Evolutionary conservation across 352 stramenopile species (phyloP), one percentile per base, ranked within the genome.

Genomic region (Elongisporangium anandrum): DNA sequence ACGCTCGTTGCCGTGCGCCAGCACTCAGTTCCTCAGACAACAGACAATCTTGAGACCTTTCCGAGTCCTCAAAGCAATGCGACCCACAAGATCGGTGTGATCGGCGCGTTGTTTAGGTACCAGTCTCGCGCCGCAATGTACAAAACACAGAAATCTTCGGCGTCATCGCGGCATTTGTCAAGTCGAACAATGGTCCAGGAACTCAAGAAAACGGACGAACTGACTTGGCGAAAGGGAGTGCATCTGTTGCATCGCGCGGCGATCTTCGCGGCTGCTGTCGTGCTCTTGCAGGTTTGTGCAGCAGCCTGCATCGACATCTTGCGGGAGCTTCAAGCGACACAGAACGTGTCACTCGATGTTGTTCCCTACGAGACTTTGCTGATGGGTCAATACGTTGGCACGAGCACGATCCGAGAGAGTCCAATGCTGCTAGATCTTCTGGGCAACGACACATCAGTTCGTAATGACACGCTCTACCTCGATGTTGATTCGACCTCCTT

Each of bases 381-480:
- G 29, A 66, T 52, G 50, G 64, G 16, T 34, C 57, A 48, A 8
- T 17, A 56, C 17, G 48, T 61, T 24, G 52, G 66, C 19, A 56
- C 21, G 17, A 57, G 53, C 6, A 54, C 60, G 6, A 70, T 82
- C 48, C 49, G 56, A n/a, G 59, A 70, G 8, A 82, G 72, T 53
- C 58, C 64, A 0, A 56, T 85, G 0, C 51, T 82, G 7, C 53
- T 66, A 41, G 47, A 50, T 19, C n/a, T 58, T 4, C 52, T 81
- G n/a, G 21, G 19, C 4, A 45, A 62, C 24, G 26, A 70, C 17
- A 67, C 65, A 2, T 60, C 57, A 0, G 55, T 69, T 20, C 63
- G 73, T 19, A 63, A 58, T 47, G 65, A 65, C 45, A 61, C 66
- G 3, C 26, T 83, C 2, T 80, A 72, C 22, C 56, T 84, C n/a